Evolutionary conservation across 2,329 filamentous ascomycete species (phyloP).

Genomic region (Neofusicoccum cordaticola): DNA sequence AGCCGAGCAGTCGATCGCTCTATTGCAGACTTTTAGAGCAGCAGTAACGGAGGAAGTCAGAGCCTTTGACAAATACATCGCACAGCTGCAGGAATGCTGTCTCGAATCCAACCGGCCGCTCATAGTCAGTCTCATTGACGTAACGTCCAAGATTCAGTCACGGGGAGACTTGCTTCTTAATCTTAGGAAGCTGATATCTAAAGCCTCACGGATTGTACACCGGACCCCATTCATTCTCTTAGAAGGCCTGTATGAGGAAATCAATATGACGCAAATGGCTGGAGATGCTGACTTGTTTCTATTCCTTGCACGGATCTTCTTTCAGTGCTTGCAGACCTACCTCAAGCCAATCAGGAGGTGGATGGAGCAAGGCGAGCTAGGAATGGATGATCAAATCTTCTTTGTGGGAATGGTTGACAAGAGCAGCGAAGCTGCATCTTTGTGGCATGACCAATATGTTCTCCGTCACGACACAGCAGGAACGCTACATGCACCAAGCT

Average conservation of each 20-base stretch:
- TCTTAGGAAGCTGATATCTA: slow-evolving; percentile 60
- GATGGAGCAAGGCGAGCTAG: slow-evolving; percentile 77
- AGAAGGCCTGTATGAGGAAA: slow-evolving; percentile 71
- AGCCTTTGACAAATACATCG: slow-evolving; percentile 59
- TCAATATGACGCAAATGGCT: slow-evolving; percentile 66
- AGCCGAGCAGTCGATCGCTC: slow-evolving; percentile 31
- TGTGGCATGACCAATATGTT: slow-evolving; percentile 75
- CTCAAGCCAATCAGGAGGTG: slow-evolving; percentile 74
- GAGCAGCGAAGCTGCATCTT: slow-evolving; percentile 57
- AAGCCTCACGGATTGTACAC: slow-evolving; percentile 20
- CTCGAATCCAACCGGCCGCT: slow-evolving; percentile 53
- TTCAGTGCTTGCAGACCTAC: slow-evolving; percentile 79
- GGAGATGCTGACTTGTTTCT: slow-evolving; percentile 62
- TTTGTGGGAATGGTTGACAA: slow-evolving; percentile 65
- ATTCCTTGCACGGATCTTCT: slow-evolving; percentile 67
- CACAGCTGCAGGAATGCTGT: slow-evolving; percentile 59
- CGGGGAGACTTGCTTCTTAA: slow-evolving; percentile 56
- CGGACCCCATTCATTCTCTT: slow-evolving; percentile 66
- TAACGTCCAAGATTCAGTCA: slow-evolving; percentile 57
- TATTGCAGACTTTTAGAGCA: slow-evolving; percentile 68
- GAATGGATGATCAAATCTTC: slow-evolving; percentile 65
- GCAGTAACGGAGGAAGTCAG: slow-evolving; percentile 57
- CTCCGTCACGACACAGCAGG: slow-evolving; percentile 62
- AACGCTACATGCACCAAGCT: slow-evolving; percentile 66
- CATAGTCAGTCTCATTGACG: slow-evolving; percentile 64